A percentile compares a stretch with the other conserved stretches of the same genome.
Evolutionary conservation across 257 asterid species (phyloP).

Genomic region (Solanum pinnatisectum): DNA sequence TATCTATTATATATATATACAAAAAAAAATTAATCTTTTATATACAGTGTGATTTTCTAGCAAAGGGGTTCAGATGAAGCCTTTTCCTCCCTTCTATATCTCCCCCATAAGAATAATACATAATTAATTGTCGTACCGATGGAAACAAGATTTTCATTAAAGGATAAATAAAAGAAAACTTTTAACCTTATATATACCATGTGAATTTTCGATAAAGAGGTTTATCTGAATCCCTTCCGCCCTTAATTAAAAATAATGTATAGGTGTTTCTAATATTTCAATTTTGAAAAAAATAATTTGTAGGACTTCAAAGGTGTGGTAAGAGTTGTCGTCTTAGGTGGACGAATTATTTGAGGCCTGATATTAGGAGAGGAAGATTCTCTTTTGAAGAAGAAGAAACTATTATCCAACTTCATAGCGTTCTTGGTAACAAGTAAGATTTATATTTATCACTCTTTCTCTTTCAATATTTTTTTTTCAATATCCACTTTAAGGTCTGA

Average conservation of each 20-base stretch:
- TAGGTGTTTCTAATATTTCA: background rate
- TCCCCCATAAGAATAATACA: background rate
- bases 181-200: background rate
- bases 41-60: background rate
- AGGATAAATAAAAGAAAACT: background rate
- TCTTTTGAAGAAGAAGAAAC: slow-evolving; percentile 84
- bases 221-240: too few relatives aligned
- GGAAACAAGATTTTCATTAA: background rate
- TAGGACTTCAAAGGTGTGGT: slow-evolving; percentile 79
- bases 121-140: background rate
- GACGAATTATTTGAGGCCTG: slow-evolving; percentile 78
- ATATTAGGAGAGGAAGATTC: slow-evolving; percentile 78
- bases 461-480: background rate
- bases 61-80: background rate
- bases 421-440: slow-evolving; percentile 80
- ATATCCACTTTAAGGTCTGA: background rate
- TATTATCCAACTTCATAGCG: slow-evolving; percentile 68
- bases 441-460: background rate
- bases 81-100: background rate
- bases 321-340: slow-evolving; percentile 86
- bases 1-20: background rate
- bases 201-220: background rate
- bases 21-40: background rate
- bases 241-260: background rate
- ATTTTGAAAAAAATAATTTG: background rate